Evolutionary conservation across 2,329 filamentous ascomycete genomes (phyloP).

Genomic region (Diaporthe citri): DNA sequence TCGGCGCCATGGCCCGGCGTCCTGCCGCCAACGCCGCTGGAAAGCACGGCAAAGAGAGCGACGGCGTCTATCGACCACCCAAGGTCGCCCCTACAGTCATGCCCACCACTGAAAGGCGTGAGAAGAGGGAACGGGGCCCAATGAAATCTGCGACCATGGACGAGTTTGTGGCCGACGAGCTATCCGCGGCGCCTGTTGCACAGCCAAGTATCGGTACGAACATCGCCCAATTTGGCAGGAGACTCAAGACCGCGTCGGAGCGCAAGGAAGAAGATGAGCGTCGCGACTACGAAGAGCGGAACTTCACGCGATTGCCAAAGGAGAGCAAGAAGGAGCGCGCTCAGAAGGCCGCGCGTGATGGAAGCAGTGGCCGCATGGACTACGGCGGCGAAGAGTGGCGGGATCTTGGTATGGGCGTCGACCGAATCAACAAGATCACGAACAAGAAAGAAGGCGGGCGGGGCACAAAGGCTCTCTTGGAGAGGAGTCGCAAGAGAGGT

Average conservation of each 20-base stretch:
- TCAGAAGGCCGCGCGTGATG: conserved; percentile 69
- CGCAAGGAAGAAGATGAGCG: conserved; percentile 83
- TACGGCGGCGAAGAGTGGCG: conserved; percentile 95
- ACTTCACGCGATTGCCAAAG: conserved; percentile 88
- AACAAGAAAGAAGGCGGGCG: conserved; percentile 72
- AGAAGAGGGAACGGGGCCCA: conserved; percentile 71
- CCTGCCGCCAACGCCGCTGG: conserved; percentile 47
- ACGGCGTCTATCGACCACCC: conserved; percentile 89
- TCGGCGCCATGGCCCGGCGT: conserved; percentile 53
- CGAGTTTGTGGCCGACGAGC: conserved; percentile 89
- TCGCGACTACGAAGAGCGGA: conserved; percentile 89
- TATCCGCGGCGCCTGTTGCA: conserved; percentile 84
- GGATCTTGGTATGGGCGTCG: conserved; percentile 84
- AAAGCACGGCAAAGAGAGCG: conserved; percentile 56
- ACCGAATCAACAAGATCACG: conserved; percentile 88
- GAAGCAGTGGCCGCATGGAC: conserved; percentile 69
- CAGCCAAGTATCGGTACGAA: conserved; percentile 94
- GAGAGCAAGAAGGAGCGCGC: conserved; percentile 88
- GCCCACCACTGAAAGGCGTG: conserved; percentile 75
- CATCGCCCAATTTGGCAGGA: conserved; percentile 82
- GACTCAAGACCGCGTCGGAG: conserved; percentile 82
- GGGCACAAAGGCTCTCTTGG: conserved; percentile 73
- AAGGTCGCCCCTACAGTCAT: conserved; percentile 89
- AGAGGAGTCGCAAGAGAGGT: conserved; percentile 88
- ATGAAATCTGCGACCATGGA: conserved; percentile 88